Evolutionary conservation across 345 rosid genomes (phyloP).

Genomic region (Aurinia saxatilis): DNA sequence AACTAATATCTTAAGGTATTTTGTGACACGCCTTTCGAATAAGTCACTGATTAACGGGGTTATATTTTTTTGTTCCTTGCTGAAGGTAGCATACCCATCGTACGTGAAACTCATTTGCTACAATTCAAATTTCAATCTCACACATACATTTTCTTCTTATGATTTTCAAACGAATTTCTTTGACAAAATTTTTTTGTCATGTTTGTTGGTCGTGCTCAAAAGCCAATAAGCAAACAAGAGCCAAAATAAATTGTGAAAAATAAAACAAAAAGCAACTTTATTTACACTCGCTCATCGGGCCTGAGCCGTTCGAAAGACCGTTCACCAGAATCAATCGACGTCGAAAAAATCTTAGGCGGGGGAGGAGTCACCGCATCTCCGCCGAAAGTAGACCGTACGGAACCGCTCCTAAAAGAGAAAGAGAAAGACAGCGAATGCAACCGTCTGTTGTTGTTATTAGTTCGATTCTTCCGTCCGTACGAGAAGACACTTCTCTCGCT

Average conservation of each 20-base stretch:
- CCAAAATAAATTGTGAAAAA: background rate
- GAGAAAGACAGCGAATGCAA: conserved; percentile 34
- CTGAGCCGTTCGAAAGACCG: conserved; percentile 42
- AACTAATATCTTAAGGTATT: background rate
- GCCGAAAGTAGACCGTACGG: conserved; percentile 23
- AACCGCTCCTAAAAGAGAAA: conserved; percentile 27
- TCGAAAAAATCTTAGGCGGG: conserved; percentile 25
- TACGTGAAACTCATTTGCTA: background rate
- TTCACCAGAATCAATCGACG: conserved; percentile 39
- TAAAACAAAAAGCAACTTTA: background rate
- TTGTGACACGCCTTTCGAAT: background rate
- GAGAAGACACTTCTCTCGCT: conserved; percentile 24
- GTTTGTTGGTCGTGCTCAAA: conserved; percentile 10
- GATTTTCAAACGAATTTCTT: background rate
- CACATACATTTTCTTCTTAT: background rate
- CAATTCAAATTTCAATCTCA: conserved; percentile 17
- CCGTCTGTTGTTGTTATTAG: conserved; percentile 26
- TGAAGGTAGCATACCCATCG: background rate
- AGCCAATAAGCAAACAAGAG: background rate
- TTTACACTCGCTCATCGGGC: conserved; percentile 30
- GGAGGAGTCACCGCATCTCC: conserved; percentile 26
- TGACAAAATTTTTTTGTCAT: background rate
- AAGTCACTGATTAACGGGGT: background rate
- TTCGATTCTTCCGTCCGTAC: conserved; percentile 23
- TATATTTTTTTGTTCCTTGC: background rate